Conservation (phyloP, 1,284 basidiomycete genomes). For the Boletellus deceptivus region DNA sequence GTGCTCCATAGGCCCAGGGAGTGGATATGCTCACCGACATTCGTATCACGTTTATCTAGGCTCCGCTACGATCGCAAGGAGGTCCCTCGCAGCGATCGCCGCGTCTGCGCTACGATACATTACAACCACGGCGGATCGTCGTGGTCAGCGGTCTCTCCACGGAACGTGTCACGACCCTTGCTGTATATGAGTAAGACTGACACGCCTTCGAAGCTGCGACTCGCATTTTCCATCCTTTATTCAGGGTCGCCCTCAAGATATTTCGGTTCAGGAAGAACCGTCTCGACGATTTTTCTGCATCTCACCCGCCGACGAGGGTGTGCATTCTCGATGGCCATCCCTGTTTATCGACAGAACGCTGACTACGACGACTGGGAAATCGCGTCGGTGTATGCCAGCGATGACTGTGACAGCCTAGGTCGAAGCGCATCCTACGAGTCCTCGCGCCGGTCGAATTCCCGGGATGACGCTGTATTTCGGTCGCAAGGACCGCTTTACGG, state of each 20-base stretch:
- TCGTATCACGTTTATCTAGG: constrained; percentile 8
- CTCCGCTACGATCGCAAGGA: constrained; percentile 10
- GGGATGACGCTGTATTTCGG: constrained; percentile 7
- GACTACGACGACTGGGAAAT: constrained; percentile 28
- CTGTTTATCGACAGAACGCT: constrained; percentile 27
- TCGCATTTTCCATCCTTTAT: constrained; percentile 1
- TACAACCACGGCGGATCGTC: constrained; percentile 22
- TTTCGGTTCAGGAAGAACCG: neutral
- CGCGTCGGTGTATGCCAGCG: constrained; percentile 29
- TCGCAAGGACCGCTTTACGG: constrained; percentile 7
- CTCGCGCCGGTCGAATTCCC: constrained; percentile 3
- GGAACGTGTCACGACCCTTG: constrained; percentile 26
- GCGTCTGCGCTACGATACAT: constrained; percentile 9
- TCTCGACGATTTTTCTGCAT: neutral
- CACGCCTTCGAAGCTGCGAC: constrained; percentile 4
- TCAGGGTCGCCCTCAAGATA: constrained; percentile 5
- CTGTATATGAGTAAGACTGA: constrained; percentile 25
- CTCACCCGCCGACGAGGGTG: neutral
- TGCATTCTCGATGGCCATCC: constrained; percentile 19
- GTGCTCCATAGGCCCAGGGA: neutral
- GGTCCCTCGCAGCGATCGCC: constrained; percentile 10
- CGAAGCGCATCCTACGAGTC: constrained; percentile 22
- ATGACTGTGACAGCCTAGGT: constrained; percentile 27
- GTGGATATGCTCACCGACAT: neutral
- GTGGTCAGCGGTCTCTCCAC: constrained; percentile 26